A percentile compares a stretch with the other conserved stretches of the same genome.
Evolutionary conservation across 1,139 yeast species (phyloP).

Genomic region (Diutina neorugosa): DNA sequence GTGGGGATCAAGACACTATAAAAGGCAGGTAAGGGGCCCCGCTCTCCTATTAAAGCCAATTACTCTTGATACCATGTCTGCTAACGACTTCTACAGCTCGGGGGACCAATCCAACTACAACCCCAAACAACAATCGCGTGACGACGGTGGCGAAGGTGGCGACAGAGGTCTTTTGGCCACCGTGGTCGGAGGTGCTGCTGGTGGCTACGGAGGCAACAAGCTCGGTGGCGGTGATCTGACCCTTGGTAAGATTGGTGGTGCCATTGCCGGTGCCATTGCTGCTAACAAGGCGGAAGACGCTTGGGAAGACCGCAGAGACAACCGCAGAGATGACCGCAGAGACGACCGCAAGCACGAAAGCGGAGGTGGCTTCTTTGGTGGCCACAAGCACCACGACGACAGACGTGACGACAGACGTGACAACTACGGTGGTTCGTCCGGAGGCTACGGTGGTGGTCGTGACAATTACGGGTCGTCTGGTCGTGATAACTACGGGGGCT

Average conservation of each 20-base stretch:
- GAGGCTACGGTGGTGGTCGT: not conserved
- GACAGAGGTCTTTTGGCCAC: slow-evolving; percentile 3
- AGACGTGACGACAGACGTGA: not conserved
- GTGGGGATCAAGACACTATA: not conserved
- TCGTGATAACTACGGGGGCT: not conserved
- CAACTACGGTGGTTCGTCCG: not conserved
- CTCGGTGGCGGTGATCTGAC: slow-evolving; percentile 15
- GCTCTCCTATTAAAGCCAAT: not conserved
- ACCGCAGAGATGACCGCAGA: not conserved
- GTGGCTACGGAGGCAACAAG: slow-evolving; percentile 14
- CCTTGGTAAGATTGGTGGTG: slow-evolving; percentile 46
- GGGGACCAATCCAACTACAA: slow-evolving; percentile 2
- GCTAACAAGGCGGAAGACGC: slow-evolving; percentile 42
- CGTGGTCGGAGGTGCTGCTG: slow-evolving; percentile 19
- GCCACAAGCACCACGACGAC: not conserved
- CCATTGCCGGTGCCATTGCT: slow-evolving; percentile 46
- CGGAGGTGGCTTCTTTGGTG: not conserved
- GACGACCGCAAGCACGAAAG: not conserved
- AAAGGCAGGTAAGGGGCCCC: not conserved
- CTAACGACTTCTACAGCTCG: slow-evolving; percentile 4
- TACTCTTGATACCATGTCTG: slow-evolving; percentile 4
- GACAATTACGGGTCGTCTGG: not conserved
- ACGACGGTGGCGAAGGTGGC: not conserved
- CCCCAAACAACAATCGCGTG: not conserved
- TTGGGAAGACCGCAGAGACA: slow-evolving; percentile 3